Base-by-base conservation (phyloP, 2,329 filamentous ascomycete genomes). In the Simplicillium sp. region DNA sequence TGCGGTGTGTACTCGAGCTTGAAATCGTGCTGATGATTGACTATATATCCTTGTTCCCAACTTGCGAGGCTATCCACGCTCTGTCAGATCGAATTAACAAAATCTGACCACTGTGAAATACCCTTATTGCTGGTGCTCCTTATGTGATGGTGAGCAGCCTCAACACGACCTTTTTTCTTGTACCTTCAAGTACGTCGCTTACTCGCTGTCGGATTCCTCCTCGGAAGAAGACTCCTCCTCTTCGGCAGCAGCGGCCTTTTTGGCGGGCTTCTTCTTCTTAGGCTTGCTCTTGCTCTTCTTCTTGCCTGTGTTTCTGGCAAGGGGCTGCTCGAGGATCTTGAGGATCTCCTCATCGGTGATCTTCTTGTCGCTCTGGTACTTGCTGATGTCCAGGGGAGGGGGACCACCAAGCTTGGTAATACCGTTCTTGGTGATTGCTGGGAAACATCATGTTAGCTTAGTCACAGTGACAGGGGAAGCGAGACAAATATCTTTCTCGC, bases 391-490 rank as follows among this genome's bases (percentile, higher is more conserved):
- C 48, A 84, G 73, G 16, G 81, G 62, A 46, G 85, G 80, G 29
- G 92, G 82, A 18, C 77, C 82, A 54, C 87, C 82, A 44, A 98
- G 71, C 68, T 86, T 87, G 58, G 84, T 87, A 56, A 98, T 72
- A 51, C 92, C 92, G 62, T 97, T 96, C 80, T 98, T 98, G 56
- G 88, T 96, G 63, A 98, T 88, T 46, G 87, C 92, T 95, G 40
- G 44, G 38, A 29, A 34, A 37, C 12, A 14, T 18, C 42, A 46
- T 46, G 48, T 40, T 18, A 25, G 41, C 25, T 13, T 17, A 9
- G 12, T 38, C 18, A 36, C 37, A 31, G 32, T 18, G 9, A n/a
- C 11, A 25, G 31, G 32, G 11, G n/a, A 14, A 16, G 29, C 37
- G 36, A 40, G 35, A 14, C 31, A 11, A 16, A 13, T 18, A 34